Conservation (phyloP, 2,329 filamentous ascomycete genomes). For the Stylonectria norvegica region DNA sequence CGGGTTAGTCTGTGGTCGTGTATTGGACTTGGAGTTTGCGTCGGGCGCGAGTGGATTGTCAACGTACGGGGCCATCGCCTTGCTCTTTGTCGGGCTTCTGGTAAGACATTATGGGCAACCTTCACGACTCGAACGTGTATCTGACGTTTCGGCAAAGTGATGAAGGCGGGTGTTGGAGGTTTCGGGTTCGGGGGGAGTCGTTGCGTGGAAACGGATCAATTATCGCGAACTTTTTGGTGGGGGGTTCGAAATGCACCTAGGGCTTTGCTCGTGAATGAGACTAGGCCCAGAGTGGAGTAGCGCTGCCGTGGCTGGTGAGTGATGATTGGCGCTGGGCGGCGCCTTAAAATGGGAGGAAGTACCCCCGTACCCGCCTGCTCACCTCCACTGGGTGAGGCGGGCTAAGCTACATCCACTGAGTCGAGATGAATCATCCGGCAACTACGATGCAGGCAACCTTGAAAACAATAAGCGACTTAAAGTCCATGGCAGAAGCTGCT, state of each 20-base stretch:
- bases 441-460: too few species aligned
- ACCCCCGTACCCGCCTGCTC: not conserved
- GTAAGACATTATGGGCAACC: slow-evolving; percentile 77
- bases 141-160: slow-evolving; percentile 74
- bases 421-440: slow-evolving; percentile 45
- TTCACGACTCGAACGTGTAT: slow-evolving; percentile 76
- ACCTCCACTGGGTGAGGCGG: not conserved
- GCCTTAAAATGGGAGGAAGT: not conserved
- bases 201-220: slow-evolving; percentile 5
- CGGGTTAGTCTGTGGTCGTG: slow-evolving; percentile 12
- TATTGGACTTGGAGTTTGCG: not conserved
- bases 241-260: slow-evolving; percentile 8
- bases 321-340: not conserved
- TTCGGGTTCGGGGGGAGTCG: not conserved
- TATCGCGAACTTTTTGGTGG: slow-evolving; percentile 21
- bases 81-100: slow-evolving; percentile 94
- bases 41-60: not conserved
- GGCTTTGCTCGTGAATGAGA: slow-evolving; percentile 10
- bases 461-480: too few species aligned
- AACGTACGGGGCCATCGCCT: slow-evolving; percentile 77
- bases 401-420: slow-evolving; percentile 25
- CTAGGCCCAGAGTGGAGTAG: slow-evolving; percentile 8
- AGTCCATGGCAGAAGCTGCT: too few species aligned
- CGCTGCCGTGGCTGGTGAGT: not conserved
- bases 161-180: slow-evolving; percentile 11